Evolutionary conservation across 129 eudicot species (phyloP).

Genomic region (Escallonia herrerae): DNA sequence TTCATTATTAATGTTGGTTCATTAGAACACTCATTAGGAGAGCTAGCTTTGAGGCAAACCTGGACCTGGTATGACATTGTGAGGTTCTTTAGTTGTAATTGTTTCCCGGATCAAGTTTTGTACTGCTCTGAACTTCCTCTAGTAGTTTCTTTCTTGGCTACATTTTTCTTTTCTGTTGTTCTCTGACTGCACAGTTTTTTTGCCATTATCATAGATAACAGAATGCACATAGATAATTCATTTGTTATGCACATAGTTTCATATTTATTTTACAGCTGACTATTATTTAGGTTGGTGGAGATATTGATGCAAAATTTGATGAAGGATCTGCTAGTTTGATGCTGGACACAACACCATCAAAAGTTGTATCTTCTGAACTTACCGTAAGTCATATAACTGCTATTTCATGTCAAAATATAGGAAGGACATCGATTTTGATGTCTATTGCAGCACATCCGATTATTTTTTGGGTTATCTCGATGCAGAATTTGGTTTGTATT

Average conservation of each 20-base stretch:
- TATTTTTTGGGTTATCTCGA: too few species aligned
- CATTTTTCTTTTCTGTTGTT: not conserved
- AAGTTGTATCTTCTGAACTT: slow-evolving; percentile 83
- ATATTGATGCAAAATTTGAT: slow-evolving; percentile 82
- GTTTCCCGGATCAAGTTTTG: not conserved
- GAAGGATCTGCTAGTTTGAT: slow-evolving; percentile 83
- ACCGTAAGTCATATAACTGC: slow-evolving; percentile 49
- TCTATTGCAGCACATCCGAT: too few species aligned
- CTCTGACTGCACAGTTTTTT: not conserved
- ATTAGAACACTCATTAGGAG: too few species aligned
- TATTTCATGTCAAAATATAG: too few species aligned
- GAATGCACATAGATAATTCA: not conserved
- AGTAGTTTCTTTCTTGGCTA: not conserved
- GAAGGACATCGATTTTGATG: too few species aligned
- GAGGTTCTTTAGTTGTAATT: too few species aligned
- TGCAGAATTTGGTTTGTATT: too few species aligned
- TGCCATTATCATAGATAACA: not conserved
- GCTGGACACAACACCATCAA: slow-evolving; percentile 88
- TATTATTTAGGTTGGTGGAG: slow-evolving; percentile 57
- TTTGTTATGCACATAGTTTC: not conserved
- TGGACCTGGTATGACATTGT: too few species aligned
- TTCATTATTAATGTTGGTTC: too few species aligned
- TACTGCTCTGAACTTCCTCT: not conserved
- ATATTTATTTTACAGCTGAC: slow-evolving; percentile 2
- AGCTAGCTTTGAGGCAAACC: too few species aligned